These are phyloP conservation scores for Teratosphaeria epicoccoides DNA, from an alignment of 2,329 filamentous ascomycete genomes.

Conservation along the genomic window DNA sequence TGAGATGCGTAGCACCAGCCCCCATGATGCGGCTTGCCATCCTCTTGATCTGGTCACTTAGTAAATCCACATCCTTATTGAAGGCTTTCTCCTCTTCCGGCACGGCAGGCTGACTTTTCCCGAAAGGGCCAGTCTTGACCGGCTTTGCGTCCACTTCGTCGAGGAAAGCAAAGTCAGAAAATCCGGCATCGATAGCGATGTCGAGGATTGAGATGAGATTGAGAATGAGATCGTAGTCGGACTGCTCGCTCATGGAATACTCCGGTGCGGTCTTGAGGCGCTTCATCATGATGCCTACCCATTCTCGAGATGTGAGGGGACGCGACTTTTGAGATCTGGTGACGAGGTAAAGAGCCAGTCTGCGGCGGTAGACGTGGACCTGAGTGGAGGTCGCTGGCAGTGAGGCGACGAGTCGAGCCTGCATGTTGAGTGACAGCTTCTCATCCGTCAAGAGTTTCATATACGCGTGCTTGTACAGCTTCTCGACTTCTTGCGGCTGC, in stretches of 20 bases:
- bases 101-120: background rate
- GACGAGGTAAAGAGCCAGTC: constrained; percentile 55
- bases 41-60: constrained; percentile 49
- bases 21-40: constrained; percentile 57
- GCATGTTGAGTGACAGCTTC: constrained; percentile 28
- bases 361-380: constrained; percentile 51
- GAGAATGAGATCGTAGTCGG: constrained; percentile 58
- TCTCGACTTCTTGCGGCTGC: constrained; percentile 5
- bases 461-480: background rate
- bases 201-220: constrained; percentile 61
- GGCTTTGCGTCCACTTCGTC: background rate
- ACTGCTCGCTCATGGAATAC: constrained; percentile 45
- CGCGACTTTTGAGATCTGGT: constrained; percentile 28
- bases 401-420: constrained; percentile 47
- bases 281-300: constrained; percentile 17
- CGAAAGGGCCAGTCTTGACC: background rate
- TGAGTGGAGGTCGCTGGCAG: constrained; percentile 45
- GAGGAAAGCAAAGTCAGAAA: constrained; percentile 20
- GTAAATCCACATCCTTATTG: constrained; percentile 58
- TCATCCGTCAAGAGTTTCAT: background rate
- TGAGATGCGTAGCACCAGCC: constrained; percentile 60
- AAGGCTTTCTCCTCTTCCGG: constrained; percentile 42
- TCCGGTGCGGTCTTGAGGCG: constrained; percentile 24
- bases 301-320: constrained; percentile 5
- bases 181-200: constrained; percentile 60